phyloP scores from a whole-genome alignment of 2,329 filamentous ascomycete genomes.

The Cyclaneusma minus region DNA sequence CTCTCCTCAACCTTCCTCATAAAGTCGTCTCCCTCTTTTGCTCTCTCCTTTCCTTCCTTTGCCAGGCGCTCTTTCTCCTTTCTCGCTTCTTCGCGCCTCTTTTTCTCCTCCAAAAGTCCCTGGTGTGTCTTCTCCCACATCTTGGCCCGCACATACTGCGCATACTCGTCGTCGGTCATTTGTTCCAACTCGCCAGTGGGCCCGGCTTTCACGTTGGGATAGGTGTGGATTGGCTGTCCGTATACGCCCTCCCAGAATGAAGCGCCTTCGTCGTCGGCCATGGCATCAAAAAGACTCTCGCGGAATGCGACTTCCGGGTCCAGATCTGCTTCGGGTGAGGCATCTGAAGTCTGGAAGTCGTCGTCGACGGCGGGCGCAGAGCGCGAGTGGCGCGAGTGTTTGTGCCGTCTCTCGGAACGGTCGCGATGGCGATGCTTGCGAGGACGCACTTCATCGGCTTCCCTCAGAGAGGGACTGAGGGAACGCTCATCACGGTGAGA shows the following conservation, averaged over 20 bases:
- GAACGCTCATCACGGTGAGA: conserved; percentile 5
- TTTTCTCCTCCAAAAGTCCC: conserved; percentile 64
- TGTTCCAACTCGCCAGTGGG: conserved; percentile 48
- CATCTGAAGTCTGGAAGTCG: conserved; percentile 18
- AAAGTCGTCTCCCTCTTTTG: conserved; percentile 27
- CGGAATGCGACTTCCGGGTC: conserved; percentile 68
- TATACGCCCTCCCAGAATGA: conserved; percentile 95
- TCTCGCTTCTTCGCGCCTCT: conserved; percentile 38
- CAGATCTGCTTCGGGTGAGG: conserved; percentile 24
- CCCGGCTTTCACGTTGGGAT: conserved; percentile 31
- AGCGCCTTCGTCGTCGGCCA: conserved; percentile 93
- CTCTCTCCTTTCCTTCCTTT: conserved; percentile 21
- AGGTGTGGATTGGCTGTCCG: conserved; percentile 82
- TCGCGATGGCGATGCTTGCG: conserved; percentile 10
- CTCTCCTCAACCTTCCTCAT: conserved; percentile 53
- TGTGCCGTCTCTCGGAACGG: conserved; percentile 14
- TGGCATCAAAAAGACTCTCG: conserved; percentile 88
- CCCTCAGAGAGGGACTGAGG: too few relatives aligned
- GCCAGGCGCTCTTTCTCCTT: conserved; percentile 28
- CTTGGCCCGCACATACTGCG: conserved; percentile 62
- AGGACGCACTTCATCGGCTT: not conserved
- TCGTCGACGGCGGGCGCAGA: conserved; percentile 8
- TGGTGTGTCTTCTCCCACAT: conserved; percentile 97
- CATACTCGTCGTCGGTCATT: conserved; percentile 91
- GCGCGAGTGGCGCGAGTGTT: too few relatives aligned